These are phyloP conservation scores for Zygoascus flipseniorum DNA, from an alignment of 805 yeast genomes.

Conservation along the genomic window DNA sequence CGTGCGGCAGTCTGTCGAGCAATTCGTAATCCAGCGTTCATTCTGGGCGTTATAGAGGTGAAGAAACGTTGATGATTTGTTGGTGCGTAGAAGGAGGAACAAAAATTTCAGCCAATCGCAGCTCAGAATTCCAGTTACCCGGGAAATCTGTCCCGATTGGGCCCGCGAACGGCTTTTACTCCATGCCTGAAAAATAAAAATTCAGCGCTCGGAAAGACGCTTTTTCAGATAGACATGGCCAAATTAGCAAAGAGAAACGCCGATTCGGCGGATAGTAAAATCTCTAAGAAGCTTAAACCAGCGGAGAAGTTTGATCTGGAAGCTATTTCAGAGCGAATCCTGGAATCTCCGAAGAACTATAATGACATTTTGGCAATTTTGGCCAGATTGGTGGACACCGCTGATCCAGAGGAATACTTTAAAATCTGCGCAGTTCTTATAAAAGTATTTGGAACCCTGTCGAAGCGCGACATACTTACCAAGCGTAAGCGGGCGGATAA, in stretches of 20 bases:
- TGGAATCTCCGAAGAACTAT: conserved; percentile 40
- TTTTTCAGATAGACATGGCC: not conserved
- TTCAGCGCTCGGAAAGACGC: not conserved
- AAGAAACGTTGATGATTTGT: not conserved
- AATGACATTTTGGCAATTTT: conserved; percentile 46
- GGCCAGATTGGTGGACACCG: conserved; percentile 29
- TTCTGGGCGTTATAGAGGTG: not conserved
- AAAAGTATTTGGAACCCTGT: conserved; percentile 41
- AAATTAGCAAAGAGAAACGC: not conserved
- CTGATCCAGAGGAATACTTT: conserved; percentile 15
- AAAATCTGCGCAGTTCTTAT: conserved; percentile 26
- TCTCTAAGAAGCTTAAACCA: not conserved
- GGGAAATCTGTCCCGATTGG: not conserved
- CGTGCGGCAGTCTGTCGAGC: not conserved
- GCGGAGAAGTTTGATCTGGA: conserved; percentile 1
- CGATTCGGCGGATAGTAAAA: not conserved
- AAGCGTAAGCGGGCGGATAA: conserved; percentile 26
- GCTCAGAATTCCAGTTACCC: not conserved
- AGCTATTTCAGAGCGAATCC: conserved; percentile 16
- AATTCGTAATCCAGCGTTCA: conserved; percentile 4
- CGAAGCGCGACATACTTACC: conserved; percentile 35
- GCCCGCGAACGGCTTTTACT: not conserved
- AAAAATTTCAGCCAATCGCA: not conserved
- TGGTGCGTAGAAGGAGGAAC: not conserved
- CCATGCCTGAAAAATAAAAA: not conserved